These are phyloP conservation scores for Alnus rubra DNA, from an alignment of 306 rosid genomes.

Conservation along the genomic window DNA sequence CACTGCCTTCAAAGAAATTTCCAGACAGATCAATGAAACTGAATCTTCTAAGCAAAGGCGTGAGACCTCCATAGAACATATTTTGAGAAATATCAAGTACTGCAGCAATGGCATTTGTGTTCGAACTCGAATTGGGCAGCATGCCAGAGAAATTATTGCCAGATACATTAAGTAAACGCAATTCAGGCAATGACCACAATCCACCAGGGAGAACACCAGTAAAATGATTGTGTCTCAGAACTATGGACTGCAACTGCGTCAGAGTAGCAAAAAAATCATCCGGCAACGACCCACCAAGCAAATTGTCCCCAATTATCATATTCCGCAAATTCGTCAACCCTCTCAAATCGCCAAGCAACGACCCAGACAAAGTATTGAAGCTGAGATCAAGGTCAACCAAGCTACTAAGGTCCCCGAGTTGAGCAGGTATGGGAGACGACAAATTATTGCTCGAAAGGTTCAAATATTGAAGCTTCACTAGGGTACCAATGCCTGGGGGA, in stretches of 20 bases:
- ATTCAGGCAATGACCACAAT: constrained; percentile 62
- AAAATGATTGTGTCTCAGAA: constrained; percentile 56
- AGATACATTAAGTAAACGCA: constrained; percentile 67
- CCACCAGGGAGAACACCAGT: constrained; percentile 55
- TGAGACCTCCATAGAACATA: constrained; percentile 63
- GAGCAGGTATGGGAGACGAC: constrained; percentile 57
- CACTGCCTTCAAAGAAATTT: constrained; percentile 76
- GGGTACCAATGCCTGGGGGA: constrained; percentile 53
- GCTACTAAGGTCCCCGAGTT: constrained; percentile 58
- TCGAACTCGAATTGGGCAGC: constrained; percentile 59
- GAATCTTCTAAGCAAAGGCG: constrained; percentile 53
- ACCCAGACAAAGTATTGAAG: constrained; percentile 56
- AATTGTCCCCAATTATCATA: constrained; percentile 52
- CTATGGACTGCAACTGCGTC: constrained; percentile 51
- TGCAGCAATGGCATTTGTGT: constrained; percentile 32
- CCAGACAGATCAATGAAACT: constrained; percentile 59
- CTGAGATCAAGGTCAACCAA: constrained; percentile 88
- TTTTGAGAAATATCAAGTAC: constrained; percentile 66
- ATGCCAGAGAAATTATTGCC: constrained; percentile 64
- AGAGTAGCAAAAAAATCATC: constrained; percentile 40
- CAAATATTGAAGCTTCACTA: constrained; percentile 61
- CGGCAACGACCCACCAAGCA: constrained; percentile 55
- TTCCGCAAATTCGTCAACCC: constrained; percentile 59
- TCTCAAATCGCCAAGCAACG: constrained; percentile 50
- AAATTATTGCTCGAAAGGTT: constrained; percentile 70